phyloP scores from a whole-genome alignment of 805 yeast genomes.

The Myxozyma mucilagina region DNA sequence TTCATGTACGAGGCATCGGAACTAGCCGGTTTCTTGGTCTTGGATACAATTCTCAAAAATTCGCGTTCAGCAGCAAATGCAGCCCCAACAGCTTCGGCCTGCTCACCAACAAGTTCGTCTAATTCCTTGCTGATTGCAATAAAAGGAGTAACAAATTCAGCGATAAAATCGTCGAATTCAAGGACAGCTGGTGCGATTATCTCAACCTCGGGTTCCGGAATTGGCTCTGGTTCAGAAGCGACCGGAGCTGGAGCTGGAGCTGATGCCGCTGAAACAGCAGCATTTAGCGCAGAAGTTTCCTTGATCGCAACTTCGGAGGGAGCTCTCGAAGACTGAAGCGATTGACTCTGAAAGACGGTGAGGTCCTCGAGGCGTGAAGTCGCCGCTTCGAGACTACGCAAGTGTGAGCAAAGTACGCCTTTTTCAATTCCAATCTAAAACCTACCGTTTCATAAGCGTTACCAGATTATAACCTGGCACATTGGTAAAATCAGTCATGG shows the following conservation, averaged over 20 bases:
- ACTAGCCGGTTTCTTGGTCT: constrained; percentile 64
- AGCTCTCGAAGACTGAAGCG: constrained; percentile 38
- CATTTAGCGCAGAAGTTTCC: constrained; percentile 27
- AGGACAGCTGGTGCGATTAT: constrained; percentile 25
- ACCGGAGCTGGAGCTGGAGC: constrained; percentile 30
- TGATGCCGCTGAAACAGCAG: constrained; percentile 27
- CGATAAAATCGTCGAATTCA: constrained; percentile 56
- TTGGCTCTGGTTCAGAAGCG: constrained; percentile 32
- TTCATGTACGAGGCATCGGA: constrained; percentile 49
- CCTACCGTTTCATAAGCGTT: constrained; percentile 68
- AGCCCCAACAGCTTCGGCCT: constrained; percentile 45
- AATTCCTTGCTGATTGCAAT: constrained; percentile 53
- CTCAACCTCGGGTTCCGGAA: constrained; percentile 28
- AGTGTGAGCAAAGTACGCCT: neutral
- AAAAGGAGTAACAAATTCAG: constrained; percentile 59
- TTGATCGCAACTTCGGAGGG: constrained; percentile 8
- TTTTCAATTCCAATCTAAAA: neutral
- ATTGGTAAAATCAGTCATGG: constrained; percentile 25
- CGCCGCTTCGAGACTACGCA: constrained; percentile 76
- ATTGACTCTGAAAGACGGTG: constrained; percentile 71
- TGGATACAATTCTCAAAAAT: constrained; percentile 59
- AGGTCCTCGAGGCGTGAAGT: constrained; percentile 90
- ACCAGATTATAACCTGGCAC: constrained; percentile 75
- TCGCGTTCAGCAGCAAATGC: constrained; percentile 62
- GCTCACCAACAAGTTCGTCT: constrained; percentile 59